Evolutionary conservation across 345 rosid species (phyloP), one percentile per base, ranked within the genome.

Genomic region (Sisymbrium altissimum): DNA sequence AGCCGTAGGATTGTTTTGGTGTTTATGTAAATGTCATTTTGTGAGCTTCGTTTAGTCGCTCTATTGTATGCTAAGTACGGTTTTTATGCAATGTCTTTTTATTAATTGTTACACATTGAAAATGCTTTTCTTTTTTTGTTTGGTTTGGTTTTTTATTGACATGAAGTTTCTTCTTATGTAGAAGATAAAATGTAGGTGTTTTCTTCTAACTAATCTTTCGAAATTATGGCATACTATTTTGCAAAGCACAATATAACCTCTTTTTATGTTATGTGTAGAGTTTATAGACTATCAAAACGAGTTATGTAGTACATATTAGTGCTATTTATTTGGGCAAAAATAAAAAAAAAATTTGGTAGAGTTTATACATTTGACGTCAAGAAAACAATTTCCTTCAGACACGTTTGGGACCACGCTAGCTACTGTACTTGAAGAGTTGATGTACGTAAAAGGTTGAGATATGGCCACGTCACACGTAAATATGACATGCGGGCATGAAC

Each of bases 1-100:
- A 76, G 64, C 49, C 13, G n/a, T 76, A 69, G 70, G 65, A 63
- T 53, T 45, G 56, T n/a, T 69, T 53, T 69, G 52, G 53, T 76
- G 41, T 50, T 75, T 61, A 30, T 75, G 74, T 67, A 68, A 68
- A 75, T 75, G 38, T 74, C 17, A 38, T 58, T 66, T 58, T 39
- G 8, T 41, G 68, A 66, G 53, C 62, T 15, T 58, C 17, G 29
- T 59, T 30, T 4, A 39, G 72, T 66, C 3, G 62, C 68, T 66
- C 73, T n/a, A 66, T 49, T 58, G 58, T 66, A 66, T 38, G 30
- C 59, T 45, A 65, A 66, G 61, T 67, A 58, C 49, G 73, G 55
- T 48, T 21, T 48, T 50, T 14, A 49, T 68, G 64, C 74, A 68
- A 33, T 67, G 33, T 66, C 35, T 33, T 61, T 57, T 19, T 52